Evolutionary conservation across 441 rosid genomes (phyloP).

Genomic region (Eutrema salsugineum): DNA sequence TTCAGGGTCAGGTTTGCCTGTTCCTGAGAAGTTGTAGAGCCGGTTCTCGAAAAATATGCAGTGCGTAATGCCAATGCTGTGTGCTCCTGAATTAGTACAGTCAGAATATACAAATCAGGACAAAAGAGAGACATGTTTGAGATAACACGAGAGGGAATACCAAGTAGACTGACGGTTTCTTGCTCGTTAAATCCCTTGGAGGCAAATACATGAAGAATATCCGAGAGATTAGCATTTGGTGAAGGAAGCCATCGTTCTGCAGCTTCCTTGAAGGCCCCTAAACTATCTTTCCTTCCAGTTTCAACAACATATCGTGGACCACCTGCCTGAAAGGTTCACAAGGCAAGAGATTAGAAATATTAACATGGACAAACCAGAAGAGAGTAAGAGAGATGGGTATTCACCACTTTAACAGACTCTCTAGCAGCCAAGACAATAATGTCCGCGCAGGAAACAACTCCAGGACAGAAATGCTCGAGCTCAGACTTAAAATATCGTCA

Average conservation of each 20-base stretch:
- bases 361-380: not conserved
- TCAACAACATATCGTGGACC: constrained; percentile 71
- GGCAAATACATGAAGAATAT: constrained; percentile 46
- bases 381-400: not conserved
- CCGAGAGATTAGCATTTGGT: constrained; percentile 49
- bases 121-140: not conserved
- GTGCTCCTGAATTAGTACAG: constrained; percentile 60
- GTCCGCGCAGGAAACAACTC: constrained; percentile 54
- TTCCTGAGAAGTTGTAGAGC: constrained; percentile 59
- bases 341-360: not conserved
- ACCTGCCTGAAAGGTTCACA: constrained; percentile 51
- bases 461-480: constrained; percentile 45
- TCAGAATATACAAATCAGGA: not conserved
- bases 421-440: constrained; percentile 56
- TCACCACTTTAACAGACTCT: constrained; percentile 46
- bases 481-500: constrained; percentile 41
- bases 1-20: constrained; percentile 60
- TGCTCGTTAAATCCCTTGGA: constrained; percentile 61
- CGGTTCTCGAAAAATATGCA: constrained; percentile 55
- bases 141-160: constrained; percentile 25
- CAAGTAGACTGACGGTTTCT: constrained; percentile 69
- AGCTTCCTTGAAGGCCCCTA: constrained; percentile 31
- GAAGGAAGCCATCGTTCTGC: constrained; percentile 67
- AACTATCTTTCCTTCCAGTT: constrained; percentile 65
- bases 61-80: constrained; percentile 60